Evolutionary conservation across 305 asterid genomes (phyloP), one percentile per base, ranked within the genome.

Genomic region (Vinca major): DNA sequence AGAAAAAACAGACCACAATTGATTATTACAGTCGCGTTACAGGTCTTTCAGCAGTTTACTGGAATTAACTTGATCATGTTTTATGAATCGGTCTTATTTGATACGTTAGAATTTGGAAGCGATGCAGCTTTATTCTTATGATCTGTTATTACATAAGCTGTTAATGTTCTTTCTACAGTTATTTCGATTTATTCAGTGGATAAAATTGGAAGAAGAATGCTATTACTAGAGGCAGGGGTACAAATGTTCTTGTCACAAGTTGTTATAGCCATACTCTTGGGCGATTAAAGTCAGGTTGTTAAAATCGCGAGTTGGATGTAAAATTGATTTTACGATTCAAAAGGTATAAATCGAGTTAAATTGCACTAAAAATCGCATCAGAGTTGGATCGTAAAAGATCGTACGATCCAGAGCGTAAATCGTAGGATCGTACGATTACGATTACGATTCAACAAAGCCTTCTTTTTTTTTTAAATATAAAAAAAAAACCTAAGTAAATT

Each of bases 51-150:
- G 70, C 96, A 92, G 58, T 84, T 84, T 69, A 92, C 96, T 0
- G 98, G 98, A 37, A 92, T 92, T 75, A 92, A 92, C 16, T 96
- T 96, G 0, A 89, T 92, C 45, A 92, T 92, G 98, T 92, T 92
- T 74, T 92, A 92, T 41, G 95, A 96, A n/a, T 96, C 98, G 0
- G 96, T 92, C 7, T 71, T 89, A 20, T 88, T 92, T 14, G 17
- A 66, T 71, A 89, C 96, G 0, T 83, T 92, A 1, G 98, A 96
- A 51, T 92, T 92, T 53, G 91, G 89, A 1, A 82, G 62, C 41
- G 85, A 77, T 36, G 96, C 98, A 0, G 65, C 98, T 0, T 75
- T 92, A 5, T 89, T 88, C 67, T 92, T 96, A 26, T 0, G 85
- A 26, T 26, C 96, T 0, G 96, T 89, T 48, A 92, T 92, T 75